A percentile compares a stretch with the other conserved stretches of the same genome.
Evolutionary conservation across 495 filamentous ascomycete species (phyloP).

Genomic region (Penicillium riverlandense): DNA sequence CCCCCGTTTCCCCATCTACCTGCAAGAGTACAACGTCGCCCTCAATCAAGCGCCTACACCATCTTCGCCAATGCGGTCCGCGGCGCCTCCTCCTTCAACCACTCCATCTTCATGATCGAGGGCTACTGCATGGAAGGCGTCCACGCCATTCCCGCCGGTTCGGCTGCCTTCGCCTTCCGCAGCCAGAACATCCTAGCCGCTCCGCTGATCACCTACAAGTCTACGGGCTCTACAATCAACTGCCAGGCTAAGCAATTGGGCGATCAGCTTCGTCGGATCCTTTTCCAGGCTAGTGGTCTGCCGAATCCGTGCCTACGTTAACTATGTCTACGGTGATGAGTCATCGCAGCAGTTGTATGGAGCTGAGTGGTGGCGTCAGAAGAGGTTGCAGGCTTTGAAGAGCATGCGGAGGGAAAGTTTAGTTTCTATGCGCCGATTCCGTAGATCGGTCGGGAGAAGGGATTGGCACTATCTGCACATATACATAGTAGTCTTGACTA

Average conservation of each 20-base stretch:
- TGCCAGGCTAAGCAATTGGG: constrained; percentile 26
- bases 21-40: constrained; percentile 38
- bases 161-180: constrained; percentile 40
- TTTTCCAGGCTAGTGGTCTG: constrained; percentile 28
- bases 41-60: constrained; percentile 31
- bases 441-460: too few relatives aligned
- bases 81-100: constrained; percentile 21
- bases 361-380: constrained; percentile 39
- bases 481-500: too few relatives aligned
- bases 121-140: constrained; percentile 45
- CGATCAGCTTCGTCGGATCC: constrained; percentile 32
- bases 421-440: constrained; percentile 46
- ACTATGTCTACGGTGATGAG: constrained; percentile 55
- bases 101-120: constrained; percentile 48
- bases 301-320: constrained; percentile 46
- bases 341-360: constrained; percentile 39
- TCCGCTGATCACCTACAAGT: constrained; percentile 33
- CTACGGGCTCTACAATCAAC: constrained; percentile 18
- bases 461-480: too few relatives aligned
- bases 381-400: constrained; percentile 40
- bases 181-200: constrained; percentile 35
- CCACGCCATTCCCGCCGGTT: constrained; percentile 18
- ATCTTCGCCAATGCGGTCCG: constrained; percentile 25
- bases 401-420: constrained; percentile 46
- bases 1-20: constrained; percentile 44